These are phyloP conservation scores for Astragalus glycyphyllos DNA, from an alignment of 306 rosid species.

Conservation along the genomic window DNA sequence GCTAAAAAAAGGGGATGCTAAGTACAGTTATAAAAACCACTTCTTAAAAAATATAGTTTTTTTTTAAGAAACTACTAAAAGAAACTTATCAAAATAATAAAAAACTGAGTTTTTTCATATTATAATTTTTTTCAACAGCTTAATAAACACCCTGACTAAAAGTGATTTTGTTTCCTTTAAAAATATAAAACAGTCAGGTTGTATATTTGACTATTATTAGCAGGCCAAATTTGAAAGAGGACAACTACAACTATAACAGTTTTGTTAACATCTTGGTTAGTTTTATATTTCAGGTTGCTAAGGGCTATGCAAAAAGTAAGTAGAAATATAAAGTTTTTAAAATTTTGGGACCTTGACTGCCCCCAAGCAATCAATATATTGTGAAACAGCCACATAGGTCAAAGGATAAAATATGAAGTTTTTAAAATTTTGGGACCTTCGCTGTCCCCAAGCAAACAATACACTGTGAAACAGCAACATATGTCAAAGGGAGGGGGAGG, in stretches of 20 bases:
- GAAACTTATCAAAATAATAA: neutral
- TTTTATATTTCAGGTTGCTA: constrained; percentile 26
- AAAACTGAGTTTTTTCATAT: neutral
- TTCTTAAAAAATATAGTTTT: neutral
- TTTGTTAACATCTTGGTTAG: constrained; percentile 23
- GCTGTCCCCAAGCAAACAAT: constrained; percentile 17
- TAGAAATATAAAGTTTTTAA: constrained; percentile 6
- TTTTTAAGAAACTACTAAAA: neutral
- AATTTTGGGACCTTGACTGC: neutral
- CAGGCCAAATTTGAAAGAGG: constrained; percentile 24
- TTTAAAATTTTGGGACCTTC: neutral
- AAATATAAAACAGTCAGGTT: neutral
- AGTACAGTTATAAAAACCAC: neutral
- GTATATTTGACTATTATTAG: constrained; percentile 5
- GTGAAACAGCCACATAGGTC: constrained; percentile 30
- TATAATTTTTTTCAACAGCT: neutral
- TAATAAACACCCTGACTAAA: no score
- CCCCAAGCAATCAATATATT: constrained; percentile 19
- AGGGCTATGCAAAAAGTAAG: neutral
- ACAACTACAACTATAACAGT: constrained; percentile 11
- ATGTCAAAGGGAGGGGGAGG: constrained; percentile 6
- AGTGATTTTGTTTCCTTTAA: neutral
- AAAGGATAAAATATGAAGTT: constrained; percentile 15
- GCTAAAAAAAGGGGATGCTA: constrained; percentile 15
- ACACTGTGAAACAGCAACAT: constrained; percentile 16